Conservation (phyloP, 2,329 filamentous ascomycete genomes). For the Whalleya microplaca region DNA sequence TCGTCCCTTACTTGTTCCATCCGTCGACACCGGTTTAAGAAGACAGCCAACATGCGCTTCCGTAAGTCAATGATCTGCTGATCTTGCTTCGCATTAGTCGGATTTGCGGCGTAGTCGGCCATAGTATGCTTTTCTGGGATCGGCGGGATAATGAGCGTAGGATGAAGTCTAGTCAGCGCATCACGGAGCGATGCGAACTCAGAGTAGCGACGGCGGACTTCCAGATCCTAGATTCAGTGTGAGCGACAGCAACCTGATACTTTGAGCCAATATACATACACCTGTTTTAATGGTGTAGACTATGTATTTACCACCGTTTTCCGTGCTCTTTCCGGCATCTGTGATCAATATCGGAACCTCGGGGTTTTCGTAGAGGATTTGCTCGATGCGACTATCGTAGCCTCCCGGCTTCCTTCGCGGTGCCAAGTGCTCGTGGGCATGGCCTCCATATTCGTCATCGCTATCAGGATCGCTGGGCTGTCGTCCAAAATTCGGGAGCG, state of each 20-base stretch:
- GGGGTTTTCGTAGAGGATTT: slow-evolving; percentile 95
- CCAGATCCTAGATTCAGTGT: slow-evolving; percentile 70
- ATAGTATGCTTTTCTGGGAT: slow-evolving; percentile 99
- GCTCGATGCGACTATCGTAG: slow-evolving; percentile 94
- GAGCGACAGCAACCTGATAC: slow-evolving; percentile 1
- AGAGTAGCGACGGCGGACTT: slow-evolving; percentile 93
- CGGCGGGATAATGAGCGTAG: slow-evolving; percentile 91
- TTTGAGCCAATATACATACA: slow-evolving; percentile 55
- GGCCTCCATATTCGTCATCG: slow-evolving; percentile 51
- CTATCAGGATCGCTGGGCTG: slow-evolving; percentile 49
- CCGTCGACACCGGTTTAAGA: slow-evolving; percentile 87
- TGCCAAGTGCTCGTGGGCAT: slow-evolving; percentile 46
- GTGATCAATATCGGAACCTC: slow-evolving; percentile 89
- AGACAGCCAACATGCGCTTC: slow-evolving; percentile 96
- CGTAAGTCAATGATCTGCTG: slow-evolving; percentile 94
- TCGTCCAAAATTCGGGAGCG: slow-evolving; percentile 31
- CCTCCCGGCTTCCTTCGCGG: slow-evolving; percentile 77
- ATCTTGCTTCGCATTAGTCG: slow-evolving; percentile 97
- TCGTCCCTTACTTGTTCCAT: slow-evolving; percentile 94
- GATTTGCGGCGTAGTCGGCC: slow-evolving; percentile 97
- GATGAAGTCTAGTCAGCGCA: slow-evolving; percentile 87
- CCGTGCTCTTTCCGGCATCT: slow-evolving; percentile 91
- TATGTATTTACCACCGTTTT: slow-evolving; percentile 91
- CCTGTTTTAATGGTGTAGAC: slow-evolving; percentile 97
- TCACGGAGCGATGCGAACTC: slow-evolving; percentile 92